Base-by-base conservation (phyloP, 441 rosid genomes). In the Mallotus japonicus region DNA sequence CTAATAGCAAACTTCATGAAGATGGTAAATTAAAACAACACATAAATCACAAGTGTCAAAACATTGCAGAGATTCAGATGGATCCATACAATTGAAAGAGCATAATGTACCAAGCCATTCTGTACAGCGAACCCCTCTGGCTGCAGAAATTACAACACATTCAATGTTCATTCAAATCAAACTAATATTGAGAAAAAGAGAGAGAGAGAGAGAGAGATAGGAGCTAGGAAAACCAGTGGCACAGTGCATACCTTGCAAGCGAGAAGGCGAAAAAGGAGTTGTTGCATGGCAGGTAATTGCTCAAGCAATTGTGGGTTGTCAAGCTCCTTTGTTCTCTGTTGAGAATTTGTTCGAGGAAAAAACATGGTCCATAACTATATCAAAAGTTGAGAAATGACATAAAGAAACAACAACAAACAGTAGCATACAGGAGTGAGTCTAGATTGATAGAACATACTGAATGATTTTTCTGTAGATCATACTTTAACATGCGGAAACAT, bases 231-330 rank as follows among this genome's bases (percentile, higher is more conserved):
- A 9, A 47, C 7, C 3, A 6, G 5, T 47, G 70, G 14, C 37
- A 10, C 61, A 50, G 20, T 72, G 54, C 46, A 74, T 73, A 87
- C 90, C 84, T 82, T 81, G 77, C 92, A 88, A 58, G 57, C 84
- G 67, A 87, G 86, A 74, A 87, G 82, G 70, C 86, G 86, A 73
- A 75, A 78, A 37, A 84, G 86, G 53, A 85, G 80, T 74, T 80
- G 82, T 75, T 85, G 89, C 81, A 85, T 63, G 5, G 77, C 68
- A 59, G 89, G 87, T 67, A 88, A 74, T 42, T 87, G 87, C 34
- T 84, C 83, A 4, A 87, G 83, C 66, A 88, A 77, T 28, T 63
- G 78, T 15, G 70, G 46, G 13, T 76, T 81, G 70, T 87, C 81
- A 56, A 80, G 79, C 53, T 69, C 81, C 74, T 69, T 76, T 22